These are phyloP conservation scores for Westerdykella ornata DNA, from an alignment of 2,329 filamentous ascomycete species.

Conservation along the genomic window DNA sequence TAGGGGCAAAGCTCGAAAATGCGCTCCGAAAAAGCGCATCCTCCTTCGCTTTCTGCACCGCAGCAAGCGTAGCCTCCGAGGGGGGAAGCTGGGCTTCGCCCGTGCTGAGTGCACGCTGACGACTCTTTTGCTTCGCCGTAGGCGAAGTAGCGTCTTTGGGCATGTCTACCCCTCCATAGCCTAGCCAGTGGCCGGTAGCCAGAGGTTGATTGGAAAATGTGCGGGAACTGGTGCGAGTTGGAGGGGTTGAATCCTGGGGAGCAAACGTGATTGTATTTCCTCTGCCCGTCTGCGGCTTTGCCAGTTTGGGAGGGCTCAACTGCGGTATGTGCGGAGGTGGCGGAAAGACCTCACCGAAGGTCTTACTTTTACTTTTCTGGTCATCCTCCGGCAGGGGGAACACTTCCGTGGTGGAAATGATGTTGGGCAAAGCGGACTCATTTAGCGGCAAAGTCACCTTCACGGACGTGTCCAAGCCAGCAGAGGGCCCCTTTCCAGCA, in stretches of 20 bases:
- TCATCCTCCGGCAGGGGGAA: conserved; percentile 46
- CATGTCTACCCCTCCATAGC: conserved; percentile 46
- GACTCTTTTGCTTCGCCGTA: conserved; percentile 60
- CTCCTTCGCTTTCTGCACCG: conserved; percentile 55
- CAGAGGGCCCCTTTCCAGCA: conserved; percentile 29
- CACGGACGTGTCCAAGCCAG: conserved; percentile 36
- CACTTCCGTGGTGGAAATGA: conserved; percentile 63
- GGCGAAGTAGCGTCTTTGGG: conserved; percentile 48
- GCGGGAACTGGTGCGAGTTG: conserved; percentile 33
- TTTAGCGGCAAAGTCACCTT: conserved; percentile 48
- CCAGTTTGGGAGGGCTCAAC: conserved; percentile 64
- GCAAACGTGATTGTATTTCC: conserved; percentile 47
- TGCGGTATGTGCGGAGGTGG: conserved; percentile 58
- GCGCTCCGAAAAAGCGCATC: conserved; percentile 69
- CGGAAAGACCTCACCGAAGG: conserved; percentile 68
- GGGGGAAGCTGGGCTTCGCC: conserved; percentile 52
- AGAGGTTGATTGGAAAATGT: conserved; percentile 63
- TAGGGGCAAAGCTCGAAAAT: conserved; percentile 74
- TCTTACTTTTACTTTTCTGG: conserved; percentile 53
- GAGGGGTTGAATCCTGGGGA: conserved; percentile 48
- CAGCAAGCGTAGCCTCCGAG: conserved; percentile 36
- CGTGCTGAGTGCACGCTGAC: conserved; percentile 64
- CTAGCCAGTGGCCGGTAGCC: conserved; percentile 59
- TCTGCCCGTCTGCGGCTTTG: conserved; percentile 61
- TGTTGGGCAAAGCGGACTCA: conserved; percentile 64